Base-by-base conservation (phyloP, 2,329 filamentous ascomycete species). In the Colletotrichum neosansevieriae region DNA sequence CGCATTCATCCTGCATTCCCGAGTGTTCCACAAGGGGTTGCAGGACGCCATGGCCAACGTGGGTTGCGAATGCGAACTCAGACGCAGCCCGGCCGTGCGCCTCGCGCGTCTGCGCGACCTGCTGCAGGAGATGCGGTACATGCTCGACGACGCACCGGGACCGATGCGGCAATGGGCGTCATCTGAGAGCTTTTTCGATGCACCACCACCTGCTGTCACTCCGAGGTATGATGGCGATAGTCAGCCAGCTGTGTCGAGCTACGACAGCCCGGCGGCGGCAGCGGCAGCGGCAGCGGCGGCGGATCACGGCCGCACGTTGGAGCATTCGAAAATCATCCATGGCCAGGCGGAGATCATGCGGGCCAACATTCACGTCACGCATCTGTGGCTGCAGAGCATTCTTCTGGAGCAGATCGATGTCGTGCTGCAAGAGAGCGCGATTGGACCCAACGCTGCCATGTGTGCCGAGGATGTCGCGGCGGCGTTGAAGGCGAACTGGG, bases 371-470 rank as follows among this genome's bases (percentile, higher is more conserved):
- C 78, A 80, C 42, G 75, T 76, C 7, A 80, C 77, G 0, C 79
- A 80, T 62, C 67, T 80, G 1, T 80, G 78, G 78, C 72, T 79
- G 6, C 79, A 80, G 67, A 79, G 74, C 44, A 72, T 76, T 6
- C 70, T 79, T 0, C 70, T 78, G 2, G 79, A 80, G 40, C 77
- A 77, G 57, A 69, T 80, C 4, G 78, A 79, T 13, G 58, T 72
- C 4, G 54, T 73, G 9, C 24, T 75, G 2, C 72, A 73, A 29
- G 70, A 72, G 24, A 63, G 51, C 15, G 59, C 63, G 21, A 62
- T 63, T 4, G 63, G 70, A 3, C 45, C 53, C 4, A 13, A 21
- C 12, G 60, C 63, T 19, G 40, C 58, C 32, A 51, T 54, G 36
- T 32, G 34, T 3, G 15, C n/a, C 6, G 15, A 68, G 9, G 58